Evolutionary conservation across 169 alveolate genomes (phyloP), one percentile per base, ranked within the genome.

Genomic region (Plasmodium blacklocki): DNA sequence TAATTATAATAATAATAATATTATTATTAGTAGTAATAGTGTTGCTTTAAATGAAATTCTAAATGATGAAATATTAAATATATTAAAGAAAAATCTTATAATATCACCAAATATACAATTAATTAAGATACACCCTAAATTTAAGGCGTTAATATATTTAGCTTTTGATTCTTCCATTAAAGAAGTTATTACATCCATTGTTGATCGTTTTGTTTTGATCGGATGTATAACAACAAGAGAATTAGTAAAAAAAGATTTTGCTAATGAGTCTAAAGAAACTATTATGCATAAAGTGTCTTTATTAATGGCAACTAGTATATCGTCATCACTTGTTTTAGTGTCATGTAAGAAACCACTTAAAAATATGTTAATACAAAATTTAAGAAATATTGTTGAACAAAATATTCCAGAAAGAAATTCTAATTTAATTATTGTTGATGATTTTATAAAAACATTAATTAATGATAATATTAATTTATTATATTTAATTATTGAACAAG

Each of bases 201-300:
- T 83, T 12, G 91, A 83, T 68, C 92, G 98, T 72, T 93, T 96
- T 26, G 98, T 98, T 29, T 94, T 97, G 11, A 97, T 98, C 18
- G 98, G 99, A 11, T 92, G 97, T 49, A 94, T 97, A 52, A 97
- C 99, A 18, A 98, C 99, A 21, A 95, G 96, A 87, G 99, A 97
- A 93, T 74, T 97, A 39, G 97, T 97, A 9, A 92, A 96, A 52
- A 98, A 98, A 88, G 99, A 98, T 89, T 97, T 97, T 88, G 97
- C 98, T 64, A 93, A 94, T 86, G 99, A 98, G 91, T 85, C 95
- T 43, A 97, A 97, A 88, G 98, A 95, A 88, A 88, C 95, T 11
- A 94, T 95, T 87, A 94, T 97, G 52, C 93, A 93, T 43, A 92
- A 94, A 43, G 99, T 99, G 0, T 97, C 98, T 23, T 95, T 95